Evolutionary conservation across 1,139 yeast genomes (phyloP).

Genomic region (Lizanozyma gosingica): DNA sequence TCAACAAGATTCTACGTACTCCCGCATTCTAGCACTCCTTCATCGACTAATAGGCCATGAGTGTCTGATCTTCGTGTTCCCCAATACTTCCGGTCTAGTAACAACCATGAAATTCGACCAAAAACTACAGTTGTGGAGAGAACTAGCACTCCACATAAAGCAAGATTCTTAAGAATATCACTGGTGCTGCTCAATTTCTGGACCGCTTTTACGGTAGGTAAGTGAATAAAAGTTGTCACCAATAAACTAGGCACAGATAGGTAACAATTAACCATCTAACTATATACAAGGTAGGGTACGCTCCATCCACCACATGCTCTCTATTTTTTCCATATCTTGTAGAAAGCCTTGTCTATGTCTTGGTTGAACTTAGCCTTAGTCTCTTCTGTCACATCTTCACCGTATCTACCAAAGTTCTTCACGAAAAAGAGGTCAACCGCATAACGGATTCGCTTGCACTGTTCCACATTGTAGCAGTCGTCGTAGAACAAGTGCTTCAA

Average conservation of each 20-base stretch:
- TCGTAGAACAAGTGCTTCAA: conserved; percentile 27
- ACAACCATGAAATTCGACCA: conserved; percentile 37
- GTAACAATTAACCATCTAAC: too few species aligned
- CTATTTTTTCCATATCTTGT: conserved; percentile 27
- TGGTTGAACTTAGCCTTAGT: conserved; percentile 16
- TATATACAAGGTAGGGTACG: too few species aligned
- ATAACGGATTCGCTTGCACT: conserved; percentile 31
- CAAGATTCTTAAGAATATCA: too few species aligned
- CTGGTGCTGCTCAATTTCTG: too few species aligned
- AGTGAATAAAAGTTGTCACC: too few species aligned
- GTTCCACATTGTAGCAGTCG: conserved; percentile 30
- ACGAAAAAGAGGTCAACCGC: conserved; percentile 29
- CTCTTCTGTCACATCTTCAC: conserved; percentile 24
- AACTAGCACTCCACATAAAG: conserved; percentile 15
- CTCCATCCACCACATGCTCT: too few species aligned
- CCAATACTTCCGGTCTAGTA: conserved; percentile 74
- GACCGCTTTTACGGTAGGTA: too few species aligned
- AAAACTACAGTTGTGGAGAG: conserved; percentile 43
- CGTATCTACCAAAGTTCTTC: conserved; percentile 32
- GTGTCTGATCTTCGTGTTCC: conserved; percentile 45
- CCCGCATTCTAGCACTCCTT: conserved; percentile 3
- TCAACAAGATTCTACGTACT: neutral
- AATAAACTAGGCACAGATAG: too few species aligned
- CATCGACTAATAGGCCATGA: conserved; percentile 9
- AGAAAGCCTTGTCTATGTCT: conserved; percentile 26